A percentile compares a stretch with the other conserved stretches of the same genome.
phyloP scores from a whole-genome alignment of 2,329 filamentous ascomycete species.

The Lasiodiplodia hormozganensis region DNA sequence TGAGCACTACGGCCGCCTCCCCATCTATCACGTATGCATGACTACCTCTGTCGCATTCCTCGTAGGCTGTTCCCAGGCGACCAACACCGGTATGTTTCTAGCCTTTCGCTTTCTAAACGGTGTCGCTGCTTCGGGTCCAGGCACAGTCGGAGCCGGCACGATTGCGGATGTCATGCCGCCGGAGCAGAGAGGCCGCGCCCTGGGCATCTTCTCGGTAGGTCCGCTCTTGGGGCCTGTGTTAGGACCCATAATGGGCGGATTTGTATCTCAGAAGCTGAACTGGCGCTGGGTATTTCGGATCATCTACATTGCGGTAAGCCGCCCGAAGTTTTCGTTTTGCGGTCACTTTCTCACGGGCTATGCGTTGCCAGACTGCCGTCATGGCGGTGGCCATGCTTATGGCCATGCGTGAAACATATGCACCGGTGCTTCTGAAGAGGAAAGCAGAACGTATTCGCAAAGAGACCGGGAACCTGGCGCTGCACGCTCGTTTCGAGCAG shows the following conservation, averaged over 20 bases:
- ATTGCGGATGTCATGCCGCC: slow-evolving; percentile 46
- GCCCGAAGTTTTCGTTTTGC: too few species aligned
- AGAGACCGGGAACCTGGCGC: slow-evolving; percentile 58
- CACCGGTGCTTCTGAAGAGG: slow-evolving; percentile 50
- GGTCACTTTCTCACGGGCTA: too few species aligned
- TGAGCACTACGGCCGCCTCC: slow-evolving; percentile 37
- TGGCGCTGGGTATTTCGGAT: slow-evolving; percentile 5
- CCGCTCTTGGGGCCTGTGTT: slow-evolving; percentile 46
- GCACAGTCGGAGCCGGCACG: slow-evolving; percentile 46
- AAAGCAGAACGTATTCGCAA: slow-evolving; percentile 66
- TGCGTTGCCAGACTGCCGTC: neutral
- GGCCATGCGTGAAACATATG: slow-evolving; percentile 60
- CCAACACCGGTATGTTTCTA: slow-evolving; percentile 45
- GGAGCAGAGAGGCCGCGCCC: slow-evolving; percentile 43
- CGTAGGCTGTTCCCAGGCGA: slow-evolving; percentile 38
- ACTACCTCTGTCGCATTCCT: slow-evolving; percentile 27
- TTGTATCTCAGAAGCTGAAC: neutral
- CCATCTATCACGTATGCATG: slow-evolving; percentile 33
- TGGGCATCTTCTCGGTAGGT: slow-evolving; percentile 47
- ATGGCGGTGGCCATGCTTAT: slow-evolving; percentile 38
- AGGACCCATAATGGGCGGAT: slow-evolving; percentile 44
- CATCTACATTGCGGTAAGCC: too few species aligned
- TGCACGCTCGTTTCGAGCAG: slow-evolving; percentile 49
- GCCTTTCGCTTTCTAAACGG: slow-evolving; percentile 47
- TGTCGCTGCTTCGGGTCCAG: slow-evolving; percentile 40